Conservation (phyloP, 805 yeast genomes). For the Candida yuanshanica region DNA sequence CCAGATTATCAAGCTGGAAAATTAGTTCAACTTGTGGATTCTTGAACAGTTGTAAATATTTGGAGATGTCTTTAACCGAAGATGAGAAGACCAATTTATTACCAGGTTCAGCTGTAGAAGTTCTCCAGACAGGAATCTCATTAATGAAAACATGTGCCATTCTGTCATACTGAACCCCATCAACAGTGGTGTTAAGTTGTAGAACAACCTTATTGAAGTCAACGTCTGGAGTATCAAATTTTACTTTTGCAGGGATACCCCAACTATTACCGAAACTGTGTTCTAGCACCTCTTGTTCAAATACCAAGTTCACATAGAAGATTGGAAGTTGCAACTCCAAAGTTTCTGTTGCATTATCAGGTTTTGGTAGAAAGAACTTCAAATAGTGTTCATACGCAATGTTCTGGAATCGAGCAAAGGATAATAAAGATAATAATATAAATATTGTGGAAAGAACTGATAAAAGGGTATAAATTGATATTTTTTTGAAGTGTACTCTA, state of each 20-base stretch:
- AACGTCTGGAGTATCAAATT: constrained; percentile 40
- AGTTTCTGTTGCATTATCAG: constrained; percentile 10
- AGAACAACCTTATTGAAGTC: constrained; percentile 49
- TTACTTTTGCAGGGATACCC: constrained; percentile 46
- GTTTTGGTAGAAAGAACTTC: background rate
- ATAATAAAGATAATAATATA: background rate
- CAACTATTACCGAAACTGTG: constrained; percentile 54
- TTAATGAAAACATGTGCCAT: constrained; percentile 56
- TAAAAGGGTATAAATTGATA: background rate
- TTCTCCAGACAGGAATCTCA: constrained; percentile 73
- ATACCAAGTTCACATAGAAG: constrained; percentile 26
- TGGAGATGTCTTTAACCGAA: constrained; percentile 59
- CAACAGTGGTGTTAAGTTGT: constrained; percentile 44
- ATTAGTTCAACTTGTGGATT: constrained; percentile 33
- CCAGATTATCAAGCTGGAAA: constrained; percentile 61
- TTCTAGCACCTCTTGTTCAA: constrained; percentile 34
- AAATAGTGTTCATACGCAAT: background rate
- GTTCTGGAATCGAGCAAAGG: background rate
- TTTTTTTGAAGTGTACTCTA: too few species aligned
- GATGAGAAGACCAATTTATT: constrained; percentile 41
- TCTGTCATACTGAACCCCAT: constrained; percentile 61
- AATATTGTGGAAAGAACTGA: too few species aligned
- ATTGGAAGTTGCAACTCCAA: constrained; percentile 22
- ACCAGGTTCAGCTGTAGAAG: constrained; percentile 79
- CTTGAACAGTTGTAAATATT: constrained; percentile 45